A percentile compares a stretch with the other conserved stretches of the same genome.
These are phyloP conservation scores for Lipomyces chichibuensis DNA, from an alignment of 805 yeast species.

Conservation along the genomic window DNA sequence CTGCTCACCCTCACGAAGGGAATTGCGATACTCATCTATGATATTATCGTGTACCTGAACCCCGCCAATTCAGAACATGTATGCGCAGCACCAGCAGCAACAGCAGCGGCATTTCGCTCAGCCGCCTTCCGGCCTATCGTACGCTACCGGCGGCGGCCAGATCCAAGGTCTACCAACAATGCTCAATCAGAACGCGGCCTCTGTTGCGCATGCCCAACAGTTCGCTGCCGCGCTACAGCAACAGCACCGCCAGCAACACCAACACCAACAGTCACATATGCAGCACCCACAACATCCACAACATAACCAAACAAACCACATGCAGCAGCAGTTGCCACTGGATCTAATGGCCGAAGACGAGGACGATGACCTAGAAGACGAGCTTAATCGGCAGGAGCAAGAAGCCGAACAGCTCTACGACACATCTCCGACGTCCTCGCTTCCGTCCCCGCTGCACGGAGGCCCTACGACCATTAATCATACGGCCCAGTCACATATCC, in stretches of 20 bases:
- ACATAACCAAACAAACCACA: conserved; percentile 11
- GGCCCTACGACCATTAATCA: background rate
- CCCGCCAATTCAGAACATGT: conserved; percentile 12
- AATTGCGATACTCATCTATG: background rate
- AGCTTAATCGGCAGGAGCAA: conserved; percentile 9
- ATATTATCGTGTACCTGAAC: background rate
- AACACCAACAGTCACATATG: conserved; percentile 14
- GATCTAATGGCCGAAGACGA: conserved; percentile 25
- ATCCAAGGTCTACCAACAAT: conserved; percentile 20
- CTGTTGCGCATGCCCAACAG: conserved; percentile 14
- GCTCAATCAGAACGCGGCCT: conserved; percentile 15
- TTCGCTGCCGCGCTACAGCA: conserved; percentile 14
- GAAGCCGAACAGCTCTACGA: conserved; percentile 19
- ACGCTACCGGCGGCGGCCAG: conserved; percentile 14
- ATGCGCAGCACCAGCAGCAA: conserved; percentile 30
- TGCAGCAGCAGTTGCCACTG: conserved; percentile 16
- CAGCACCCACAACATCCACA: conserved; percentile 22
- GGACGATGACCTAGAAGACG: conserved; percentile 25
- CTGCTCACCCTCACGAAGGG: background rate
- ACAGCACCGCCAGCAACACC: conserved; percentile 16
- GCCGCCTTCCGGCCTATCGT: conserved; percentile 24
- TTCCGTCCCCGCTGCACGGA: conserved; percentile 19
- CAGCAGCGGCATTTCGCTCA: conserved; percentile 32
- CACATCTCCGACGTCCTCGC: conserved; percentile 24
- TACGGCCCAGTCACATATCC: background rate